These are phyloP conservation scores for Kalanchoe fedtschenkoi DNA, from an alignment of 164 flowering plant genomes.

Conservation along the genomic window DNA sequence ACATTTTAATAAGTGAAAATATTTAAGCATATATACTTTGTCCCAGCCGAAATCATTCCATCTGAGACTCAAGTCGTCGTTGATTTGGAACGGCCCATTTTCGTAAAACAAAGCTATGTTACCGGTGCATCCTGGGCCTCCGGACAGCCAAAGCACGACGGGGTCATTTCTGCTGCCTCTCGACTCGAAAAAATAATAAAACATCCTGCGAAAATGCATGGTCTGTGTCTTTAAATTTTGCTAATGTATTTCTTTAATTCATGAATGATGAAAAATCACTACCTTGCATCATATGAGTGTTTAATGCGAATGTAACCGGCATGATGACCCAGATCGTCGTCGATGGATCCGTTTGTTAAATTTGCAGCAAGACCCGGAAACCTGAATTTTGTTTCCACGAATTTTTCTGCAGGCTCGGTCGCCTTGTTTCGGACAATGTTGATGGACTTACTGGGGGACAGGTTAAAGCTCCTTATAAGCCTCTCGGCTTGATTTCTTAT, in stretches of 20 bases:
- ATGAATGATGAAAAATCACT: neutral
- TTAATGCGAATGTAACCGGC: slow-evolving; percentile 64
- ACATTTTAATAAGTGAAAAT: neutral
- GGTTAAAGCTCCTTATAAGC: neutral
- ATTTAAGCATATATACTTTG: slow-evolving; percentile 16
- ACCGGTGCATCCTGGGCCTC: slow-evolving; percentile 32
- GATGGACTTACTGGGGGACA: neutral
- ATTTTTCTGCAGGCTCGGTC: neutral
- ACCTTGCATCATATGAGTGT: slow-evolving; percentile 63
- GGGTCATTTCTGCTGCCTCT: slow-evolving; percentile 20
- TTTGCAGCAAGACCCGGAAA: slow-evolving; percentile 27
- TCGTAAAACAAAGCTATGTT: slow-evolving; percentile 30
- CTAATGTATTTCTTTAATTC: neutral
- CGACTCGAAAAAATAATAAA: slow-evolving; percentile 31
- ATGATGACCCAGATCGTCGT: slow-evolving; percentile 80
- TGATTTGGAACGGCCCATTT: slow-evolving; percentile 27
- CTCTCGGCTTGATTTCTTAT: neutral
- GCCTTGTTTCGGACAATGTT: neutral
- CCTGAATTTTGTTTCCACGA: slow-evolving; percentile 37
- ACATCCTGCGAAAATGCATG: slow-evolving; percentile 23
- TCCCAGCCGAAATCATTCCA: slow-evolving; percentile 35
- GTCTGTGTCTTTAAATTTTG: neutral
- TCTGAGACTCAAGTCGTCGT: slow-evolving; percentile 18
- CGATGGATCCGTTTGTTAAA: slow-evolving; percentile 21
- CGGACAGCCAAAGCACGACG: slow-evolving; percentile 30